A percentile compares a stretch with the other conserved stretches of the same genome.
Conservation (phyloP, 2,329 filamentous ascomycete genomes). For the Aspergillus intermedius region DNA sequence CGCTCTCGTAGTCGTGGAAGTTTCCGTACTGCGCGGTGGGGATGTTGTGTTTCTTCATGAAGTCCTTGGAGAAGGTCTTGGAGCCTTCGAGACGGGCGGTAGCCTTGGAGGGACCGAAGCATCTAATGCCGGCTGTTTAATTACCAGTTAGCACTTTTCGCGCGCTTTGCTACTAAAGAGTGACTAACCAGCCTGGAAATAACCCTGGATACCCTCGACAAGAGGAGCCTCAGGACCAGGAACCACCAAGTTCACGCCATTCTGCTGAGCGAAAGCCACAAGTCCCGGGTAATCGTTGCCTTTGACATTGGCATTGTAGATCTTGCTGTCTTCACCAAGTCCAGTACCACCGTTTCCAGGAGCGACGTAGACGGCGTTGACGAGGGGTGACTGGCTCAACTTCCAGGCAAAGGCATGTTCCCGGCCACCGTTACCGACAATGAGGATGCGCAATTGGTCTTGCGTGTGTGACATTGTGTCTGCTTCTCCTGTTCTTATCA, state of each 20-base stretch:
- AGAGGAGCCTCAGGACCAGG: constrained; percentile 91
- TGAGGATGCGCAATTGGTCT: constrained; percentile 61
- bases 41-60: constrained; percentile 86
- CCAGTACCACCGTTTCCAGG: constrained; percentile 85
- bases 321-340: constrained; percentile 49
- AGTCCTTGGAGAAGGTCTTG: constrained; percentile 96
- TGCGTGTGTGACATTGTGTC: constrained; percentile 20
- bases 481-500: background rate
- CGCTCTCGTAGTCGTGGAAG: constrained; percentile 70
- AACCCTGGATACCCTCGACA: constrained; percentile 79
- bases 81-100: constrained; percentile 90
- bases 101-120: constrained; percentile 77
- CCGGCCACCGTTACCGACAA: constrained; percentile 88
- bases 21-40: constrained; percentile 88
- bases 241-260: constrained; percentile 73
- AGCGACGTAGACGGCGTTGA: constrained; percentile 64
- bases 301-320: constrained; percentile 65
- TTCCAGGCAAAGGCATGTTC: constrained; percentile 96
- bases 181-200: constrained; percentile 57
- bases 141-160: background rate
- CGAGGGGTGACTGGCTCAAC: constrained; percentile 70
- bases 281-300: constrained; percentile 72
- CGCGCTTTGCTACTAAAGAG: background rate
- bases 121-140: constrained; percentile 60
- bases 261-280: constrained; percentile 65